Base-by-base conservation (phyloP, 1,284 basidiomycete species). In the Taiwanofungus camphoratus region DNA sequence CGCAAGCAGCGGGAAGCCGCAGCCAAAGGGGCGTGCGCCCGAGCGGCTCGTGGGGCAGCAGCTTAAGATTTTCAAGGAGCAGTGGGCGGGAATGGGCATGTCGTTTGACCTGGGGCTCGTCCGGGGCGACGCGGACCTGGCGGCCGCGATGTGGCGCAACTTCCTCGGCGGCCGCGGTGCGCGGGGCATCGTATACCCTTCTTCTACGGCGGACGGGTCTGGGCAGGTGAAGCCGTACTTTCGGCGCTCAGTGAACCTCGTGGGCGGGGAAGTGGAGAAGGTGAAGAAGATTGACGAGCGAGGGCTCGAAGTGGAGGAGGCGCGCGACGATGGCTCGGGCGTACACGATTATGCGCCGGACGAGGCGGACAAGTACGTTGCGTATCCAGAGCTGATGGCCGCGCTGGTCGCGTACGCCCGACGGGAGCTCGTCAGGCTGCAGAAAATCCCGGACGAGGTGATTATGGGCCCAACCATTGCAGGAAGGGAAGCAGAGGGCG, bases 11-110 rank as follows among this genome's bases (percentile, higher is more conserved):
- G 50, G 60, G 51, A 32, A 63, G 66, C 46, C 44, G 55, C 51
- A 66, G 62, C 60, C 60, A 56, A 44, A 60, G 20, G 67, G 70
- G 7, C 69, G 75, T 27, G 85, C 85, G 23, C 82, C 93, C 39
- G 82, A 91, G 61, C 69, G 83, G 4, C 75, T 95, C 26, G 84
- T 99, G 46, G 84, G 82, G 43, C 82, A 84, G 36, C 92, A 97
- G 64, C 89, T 99, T 90, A 86, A 87, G 60, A 83, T 88, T 39
- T 79, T 96, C 74, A 87, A 87, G 50, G 85, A 94, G 62, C 93
- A 98, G 63, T 96, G 91, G 82, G 78, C 84, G 6, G 95, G 95
- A 1, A 73, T 91, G 46, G 78, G 82, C 3, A 69, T 94, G 47
- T 77, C 86, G 1, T 77, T 94, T 51, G 94, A 98, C 62, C 74